A percentile compares a stretch with the other conserved stretches of the same genome.
Evolutionary conservation across 495 filamentous ascomycete species (phyloP).

Genomic region (Daldinia decipiens): DNA sequence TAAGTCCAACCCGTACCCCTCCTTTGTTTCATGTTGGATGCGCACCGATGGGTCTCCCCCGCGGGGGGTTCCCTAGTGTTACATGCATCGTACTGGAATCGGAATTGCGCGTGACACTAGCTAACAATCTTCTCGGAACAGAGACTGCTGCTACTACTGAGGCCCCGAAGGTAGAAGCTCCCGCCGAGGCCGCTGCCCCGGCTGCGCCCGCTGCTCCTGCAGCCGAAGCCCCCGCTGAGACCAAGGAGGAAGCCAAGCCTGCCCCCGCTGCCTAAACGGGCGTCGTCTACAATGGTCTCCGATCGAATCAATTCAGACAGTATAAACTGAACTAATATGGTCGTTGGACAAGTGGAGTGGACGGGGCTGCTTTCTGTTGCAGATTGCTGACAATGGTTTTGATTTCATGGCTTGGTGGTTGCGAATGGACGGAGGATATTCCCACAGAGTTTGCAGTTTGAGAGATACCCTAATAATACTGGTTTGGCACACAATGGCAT

Average conservation of each 20-base stretch:
- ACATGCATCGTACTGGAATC: slow-evolving; percentile 15
- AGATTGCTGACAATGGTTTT: slow-evolving; percentile 14
- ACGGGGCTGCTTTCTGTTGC: slow-evolving; percentile 14
- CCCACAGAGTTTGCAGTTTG: slow-evolving; percentile 41
- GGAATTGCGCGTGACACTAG: slow-evolving; percentile 6
- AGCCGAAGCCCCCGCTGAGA: slow-evolving; percentile 27
- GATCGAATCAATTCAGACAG: slow-evolving; percentile 10
- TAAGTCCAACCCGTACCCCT: slow-evolving; percentile 26
- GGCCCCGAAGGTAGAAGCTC: slow-evolving; percentile 30
- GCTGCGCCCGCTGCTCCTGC: slow-evolving; percentile 31
- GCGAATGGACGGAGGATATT: slow-evolving; percentile 37
- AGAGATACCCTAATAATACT: slow-evolving; percentile 40
- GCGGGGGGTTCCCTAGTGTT: slow-evolving; percentile 24
- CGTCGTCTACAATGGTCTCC: slow-evolving; percentile 9
- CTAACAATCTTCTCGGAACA: slow-evolving; percentile 15
- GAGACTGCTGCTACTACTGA: slow-evolving; percentile 30
- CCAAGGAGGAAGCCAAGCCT: slow-evolving; percentile 39
- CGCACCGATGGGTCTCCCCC: slow-evolving; percentile 12
- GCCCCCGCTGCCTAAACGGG: slow-evolving; percentile 21
- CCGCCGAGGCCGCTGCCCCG: slow-evolving; percentile 30
- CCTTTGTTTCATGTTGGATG: slow-evolving; percentile 16
- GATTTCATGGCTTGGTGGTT: slow-evolving; percentile 11
- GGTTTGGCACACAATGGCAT: slow-evolving; percentile 33
- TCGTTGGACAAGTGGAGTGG: slow-evolving; percentile 34
- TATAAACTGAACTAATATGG: slow-evolving; percentile 20